These are phyloP conservation scores for Diversispora eburnea DNA, from an alignment of 192 early-diverging fungal genomes.

Conservation along the genomic window DNA sequence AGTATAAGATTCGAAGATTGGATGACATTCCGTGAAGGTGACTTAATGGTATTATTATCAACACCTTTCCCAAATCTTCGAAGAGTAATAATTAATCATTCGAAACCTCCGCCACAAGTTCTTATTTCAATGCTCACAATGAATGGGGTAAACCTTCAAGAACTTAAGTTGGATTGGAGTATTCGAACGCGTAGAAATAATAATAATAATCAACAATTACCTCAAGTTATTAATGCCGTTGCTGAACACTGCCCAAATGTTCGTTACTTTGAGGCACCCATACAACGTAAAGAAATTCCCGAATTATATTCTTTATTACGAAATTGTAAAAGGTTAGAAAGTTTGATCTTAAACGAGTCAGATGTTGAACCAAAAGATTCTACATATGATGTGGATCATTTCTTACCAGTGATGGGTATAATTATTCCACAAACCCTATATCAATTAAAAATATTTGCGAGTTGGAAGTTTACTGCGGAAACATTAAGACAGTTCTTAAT, in stretches of 20 bases:
- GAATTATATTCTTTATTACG: background rate
- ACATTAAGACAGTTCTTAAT: background rate
- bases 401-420: background rate
- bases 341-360: background rate
- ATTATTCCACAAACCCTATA: background rate
- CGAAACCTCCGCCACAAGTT: background rate
- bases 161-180: background rate
- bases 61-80: background rate
- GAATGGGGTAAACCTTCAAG: background rate
- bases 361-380: background rate
- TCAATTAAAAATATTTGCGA: background rate
- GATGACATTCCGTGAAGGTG: background rate
- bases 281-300: background rate
- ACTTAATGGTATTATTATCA: background rate
- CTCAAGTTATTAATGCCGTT: background rate
- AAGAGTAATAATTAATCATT: background rate
- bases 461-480: background rate
- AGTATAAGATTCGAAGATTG: slow-evolving; percentile 2
- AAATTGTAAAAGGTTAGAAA: background rate
- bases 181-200: background rate
- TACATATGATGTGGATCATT: background rate
- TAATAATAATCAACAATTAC: too few species aligned
- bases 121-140: background rate
- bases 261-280: background rate
- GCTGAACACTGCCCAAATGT: slow-evolving; percentile 4